These are phyloP conservation scores for Backusella psychrophila DNA, from an alignment of 192 early-diverging fungal genomes.

Conservation along the genomic window DNA sequence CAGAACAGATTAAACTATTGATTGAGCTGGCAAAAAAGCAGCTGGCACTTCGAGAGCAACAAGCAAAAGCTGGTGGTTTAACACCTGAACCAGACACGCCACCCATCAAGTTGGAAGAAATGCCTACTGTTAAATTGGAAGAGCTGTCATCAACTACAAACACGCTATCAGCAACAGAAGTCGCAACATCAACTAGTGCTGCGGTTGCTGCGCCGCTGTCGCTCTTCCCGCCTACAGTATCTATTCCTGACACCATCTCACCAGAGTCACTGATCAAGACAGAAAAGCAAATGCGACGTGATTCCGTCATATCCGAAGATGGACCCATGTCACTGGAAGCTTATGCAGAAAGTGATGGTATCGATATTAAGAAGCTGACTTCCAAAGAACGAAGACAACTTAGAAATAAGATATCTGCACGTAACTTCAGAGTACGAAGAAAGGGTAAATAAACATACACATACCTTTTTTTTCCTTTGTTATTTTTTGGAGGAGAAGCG, in stretches of 20 bases:
- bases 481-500: conserved; percentile 10
- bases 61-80: neutral
- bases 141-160: neutral
- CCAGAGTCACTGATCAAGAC: conserved; percentile 18
- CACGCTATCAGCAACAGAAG: neutral
- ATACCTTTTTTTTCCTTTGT: neutral
- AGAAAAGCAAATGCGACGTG: conserved; percentile 13
- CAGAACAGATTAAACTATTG: conserved; percentile 28
- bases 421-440: conserved; percentile 70
- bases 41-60: conserved; percentile 24
- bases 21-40: conserved; percentile 30
- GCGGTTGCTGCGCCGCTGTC: neutral
- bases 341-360: conserved; percentile 27
- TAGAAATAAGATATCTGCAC: conserved; percentile 74
- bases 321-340: conserved; percentile 15
- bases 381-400: conserved; percentile 67
- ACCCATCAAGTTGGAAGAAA: neutral
- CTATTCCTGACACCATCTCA: conserved; percentile 23
- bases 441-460: conserved; percentile 44
- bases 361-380: conserved; percentile 54
- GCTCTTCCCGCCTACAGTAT: conserved; percentile 7
- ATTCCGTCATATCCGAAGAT: neutral
- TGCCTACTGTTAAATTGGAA: neutral
- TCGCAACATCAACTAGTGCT: neutral
- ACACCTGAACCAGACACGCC: neutral